Conservation (phyloP, 306 rosid genomes). For the Corylus heterophylla region DNA sequence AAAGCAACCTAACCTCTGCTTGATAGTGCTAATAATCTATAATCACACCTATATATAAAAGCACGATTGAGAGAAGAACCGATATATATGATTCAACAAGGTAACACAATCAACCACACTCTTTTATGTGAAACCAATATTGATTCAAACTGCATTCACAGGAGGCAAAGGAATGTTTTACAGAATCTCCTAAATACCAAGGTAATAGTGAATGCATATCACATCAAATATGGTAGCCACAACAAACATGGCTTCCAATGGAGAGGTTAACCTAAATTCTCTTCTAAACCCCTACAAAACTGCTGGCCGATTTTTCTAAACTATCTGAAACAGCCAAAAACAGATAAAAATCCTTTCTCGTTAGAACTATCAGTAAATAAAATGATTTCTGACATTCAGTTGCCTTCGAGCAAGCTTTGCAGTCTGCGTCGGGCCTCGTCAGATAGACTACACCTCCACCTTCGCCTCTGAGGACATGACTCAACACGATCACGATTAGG, state of each 20-base stretch:
- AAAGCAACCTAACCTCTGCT: not conserved
- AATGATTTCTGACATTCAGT: slow-evolving; percentile 43
- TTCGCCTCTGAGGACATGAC: slow-evolving; percentile 48
- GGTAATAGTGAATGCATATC: slow-evolving; percentile 10
- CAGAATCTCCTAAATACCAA: slow-evolving; percentile 26
- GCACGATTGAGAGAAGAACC: too few relatives aligned
- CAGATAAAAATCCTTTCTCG: slow-evolving; percentile 31
- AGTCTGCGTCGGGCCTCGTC: slow-evolving; percentile 59
- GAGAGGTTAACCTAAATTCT: slow-evolving; percentile 27
- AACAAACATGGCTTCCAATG: slow-evolving; percentile 18
- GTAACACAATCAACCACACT: not conserved
- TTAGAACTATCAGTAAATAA: slow-evolving; percentile 28
- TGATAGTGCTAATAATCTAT: too few relatives aligned
- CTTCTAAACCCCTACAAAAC: slow-evolving; percentile 65
- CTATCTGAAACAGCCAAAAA: slow-evolving; percentile 61
- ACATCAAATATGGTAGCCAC: slow-evolving; percentile 20
- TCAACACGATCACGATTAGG: slow-evolving; percentile 38
- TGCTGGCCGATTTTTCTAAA: slow-evolving; percentile 52
- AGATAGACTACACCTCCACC: slow-evolving; percentile 60
- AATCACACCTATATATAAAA: too few relatives aligned
- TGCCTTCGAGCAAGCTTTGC: slow-evolving; percentile 64
- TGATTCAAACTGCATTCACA: not conserved
- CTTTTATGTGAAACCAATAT: not conserved
- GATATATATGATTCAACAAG: too few relatives aligned
- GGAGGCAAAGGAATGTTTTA: not conserved